Evolutionary conservation across 352 stramenopile genomes (phyloP).

Genomic region (Globisporangium paroecandrum): DNA sequence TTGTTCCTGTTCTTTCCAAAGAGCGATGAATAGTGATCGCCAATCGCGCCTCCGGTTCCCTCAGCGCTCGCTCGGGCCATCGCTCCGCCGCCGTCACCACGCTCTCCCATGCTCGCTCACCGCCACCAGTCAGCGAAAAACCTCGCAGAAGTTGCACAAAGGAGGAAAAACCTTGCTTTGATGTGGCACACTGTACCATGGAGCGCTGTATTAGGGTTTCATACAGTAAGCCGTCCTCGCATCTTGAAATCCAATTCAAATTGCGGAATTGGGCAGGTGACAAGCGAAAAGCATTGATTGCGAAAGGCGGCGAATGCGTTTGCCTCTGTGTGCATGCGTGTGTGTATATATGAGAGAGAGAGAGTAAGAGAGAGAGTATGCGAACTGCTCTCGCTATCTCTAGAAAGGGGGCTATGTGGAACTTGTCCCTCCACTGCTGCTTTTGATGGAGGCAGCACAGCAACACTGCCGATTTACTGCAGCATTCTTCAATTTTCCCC

Average conservation of each 20-base stretch:
- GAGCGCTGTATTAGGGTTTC: background rate
- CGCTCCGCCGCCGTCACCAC: background rate
- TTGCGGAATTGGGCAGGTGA: background rate
- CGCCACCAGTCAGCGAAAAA: constrained; percentile 13
- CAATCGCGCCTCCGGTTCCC: background rate
- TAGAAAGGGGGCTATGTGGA: background rate
- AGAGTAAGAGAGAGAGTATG: too few species aligned
- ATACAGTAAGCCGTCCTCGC: background rate
- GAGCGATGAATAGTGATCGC: constrained; percentile 53
- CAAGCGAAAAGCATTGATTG: background rate
- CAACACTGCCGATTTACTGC: background rate
- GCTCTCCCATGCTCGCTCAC: constrained; percentile 3
- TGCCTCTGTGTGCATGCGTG: background rate
- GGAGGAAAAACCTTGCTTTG: background rate
- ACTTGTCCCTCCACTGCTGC: background rate
- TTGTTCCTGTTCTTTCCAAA: constrained; percentile 43
- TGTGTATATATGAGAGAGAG: background rate
- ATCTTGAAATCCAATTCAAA: background rate
- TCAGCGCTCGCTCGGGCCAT: background rate
- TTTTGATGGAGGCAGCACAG: background rate
- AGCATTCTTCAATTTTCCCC: constrained; percentile 3
- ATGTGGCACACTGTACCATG: background rate
- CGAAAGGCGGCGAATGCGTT: constrained; percentile 1
- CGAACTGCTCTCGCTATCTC: background rate
- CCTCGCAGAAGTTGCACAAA: background rate